These are phyloP conservation scores for Daedaleopsis nitida DNA, from an alignment of 768 basidiomycete genomes.

Conservation along the genomic window DNA sequence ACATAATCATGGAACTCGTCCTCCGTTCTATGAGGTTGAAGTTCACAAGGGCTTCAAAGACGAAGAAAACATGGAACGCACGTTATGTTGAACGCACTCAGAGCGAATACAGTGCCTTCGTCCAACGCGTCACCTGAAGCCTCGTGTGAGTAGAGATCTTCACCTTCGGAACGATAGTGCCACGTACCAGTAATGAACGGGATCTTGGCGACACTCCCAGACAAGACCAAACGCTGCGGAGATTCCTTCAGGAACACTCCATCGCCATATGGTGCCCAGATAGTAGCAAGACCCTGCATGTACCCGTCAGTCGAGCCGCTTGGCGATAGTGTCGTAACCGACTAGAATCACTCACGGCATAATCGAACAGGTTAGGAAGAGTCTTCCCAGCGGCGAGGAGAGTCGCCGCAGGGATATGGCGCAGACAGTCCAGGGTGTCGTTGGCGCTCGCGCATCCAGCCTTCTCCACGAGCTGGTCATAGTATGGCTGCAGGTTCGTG, in stretches of 20 bases:
- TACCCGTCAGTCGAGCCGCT: conserved; percentile 18
- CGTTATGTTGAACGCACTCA: conserved; percentile 29
- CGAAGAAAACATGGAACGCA: conserved; percentile 9
- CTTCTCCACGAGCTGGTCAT: conserved; percentile 41
- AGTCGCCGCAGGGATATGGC: conserved; percentile 34
- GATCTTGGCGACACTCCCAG: conserved; percentile 48
- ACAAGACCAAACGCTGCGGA: conserved; percentile 42
- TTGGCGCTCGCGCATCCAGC: conserved; percentile 36
- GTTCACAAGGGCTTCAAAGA: background rate
- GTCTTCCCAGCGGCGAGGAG: conserved; percentile 35
- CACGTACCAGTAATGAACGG: conserved; percentile 43
- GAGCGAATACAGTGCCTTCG: conserved; percentile 49
- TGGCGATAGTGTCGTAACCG: conserved; percentile 25
- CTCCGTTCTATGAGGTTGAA: conserved; percentile 20
- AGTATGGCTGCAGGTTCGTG: conserved; percentile 34
- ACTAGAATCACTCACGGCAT: conserved; percentile 41
- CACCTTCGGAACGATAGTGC: background rate
- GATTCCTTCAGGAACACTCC: conserved; percentile 46
- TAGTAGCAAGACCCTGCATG: conserved; percentile 42
- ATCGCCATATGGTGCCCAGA: conserved; percentile 52
- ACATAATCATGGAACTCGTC: conserved; percentile 19
- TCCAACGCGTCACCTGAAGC: conserved; percentile 48
- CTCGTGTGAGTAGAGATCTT: background rate
- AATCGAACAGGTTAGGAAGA: conserved; percentile 34
- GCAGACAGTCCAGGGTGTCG: conserved; percentile 47